Evolutionary conservation across 73 alveolate species (phyloP).

Genomic region (Blepharisma japonicum): DNA sequence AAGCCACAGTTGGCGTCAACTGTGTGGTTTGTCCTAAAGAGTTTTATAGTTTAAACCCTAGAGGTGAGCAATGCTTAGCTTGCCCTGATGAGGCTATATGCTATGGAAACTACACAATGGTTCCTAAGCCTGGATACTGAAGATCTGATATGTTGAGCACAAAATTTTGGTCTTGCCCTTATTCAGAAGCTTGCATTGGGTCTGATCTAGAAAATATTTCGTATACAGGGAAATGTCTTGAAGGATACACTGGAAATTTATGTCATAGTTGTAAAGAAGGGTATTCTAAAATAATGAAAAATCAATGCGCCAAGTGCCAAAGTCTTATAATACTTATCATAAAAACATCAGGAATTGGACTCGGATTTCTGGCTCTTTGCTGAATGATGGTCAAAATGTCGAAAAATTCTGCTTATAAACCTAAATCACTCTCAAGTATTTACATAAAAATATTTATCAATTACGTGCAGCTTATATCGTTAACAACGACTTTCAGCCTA

Average conservation of each 20-base stretch:
- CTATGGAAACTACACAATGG: not conserved
- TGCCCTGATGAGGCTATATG: constrained; percentile 18
- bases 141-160: not conserved
- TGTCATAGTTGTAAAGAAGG: not conserved
- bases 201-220: not conserved
- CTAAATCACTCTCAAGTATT: not conserved
- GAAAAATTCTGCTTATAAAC: too few species aligned
- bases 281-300: not conserved
- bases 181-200: constrained; percentile 10
- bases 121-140: constrained; percentile 15
- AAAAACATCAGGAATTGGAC: too few species aligned
- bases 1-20: not conserved
- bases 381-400: too few species aligned
- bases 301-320: not conserved
- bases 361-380: too few species aligned
- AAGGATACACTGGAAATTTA: constrained; percentile 6
- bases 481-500: not conserved
- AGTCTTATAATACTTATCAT: too few species aligned
- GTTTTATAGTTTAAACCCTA: not conserved
- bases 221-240: not conserved
- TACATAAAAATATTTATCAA: not conserved
- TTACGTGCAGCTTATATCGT: not conserved
- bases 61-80: not conserved
- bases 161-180: not conserved
- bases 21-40: not conserved